phyloP scores from a whole-genome alignment of 257 asterid genomes.

The Solanum habrochaites region DNA sequence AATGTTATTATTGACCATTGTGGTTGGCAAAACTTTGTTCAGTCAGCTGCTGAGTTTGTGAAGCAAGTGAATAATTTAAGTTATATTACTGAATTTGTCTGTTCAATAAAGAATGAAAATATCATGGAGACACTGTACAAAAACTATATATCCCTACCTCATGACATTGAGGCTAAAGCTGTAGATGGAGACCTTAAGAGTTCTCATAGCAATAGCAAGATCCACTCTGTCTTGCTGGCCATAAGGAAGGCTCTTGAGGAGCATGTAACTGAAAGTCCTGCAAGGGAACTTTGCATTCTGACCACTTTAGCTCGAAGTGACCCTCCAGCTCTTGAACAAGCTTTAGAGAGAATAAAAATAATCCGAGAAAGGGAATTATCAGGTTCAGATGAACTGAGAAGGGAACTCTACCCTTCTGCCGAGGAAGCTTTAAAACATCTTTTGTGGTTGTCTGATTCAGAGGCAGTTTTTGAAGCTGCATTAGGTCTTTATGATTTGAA shows the following conservation, averaged over 20 bases:
- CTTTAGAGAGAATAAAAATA: conserved; percentile 65
- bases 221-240: conserved; percentile 45
- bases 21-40: conserved; percentile 75
- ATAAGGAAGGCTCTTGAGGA: conserved; percentile 82
- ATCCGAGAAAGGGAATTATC: conserved; percentile 79
- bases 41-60: conserved; percentile 63
- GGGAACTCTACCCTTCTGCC: conserved; percentile 53
- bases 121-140: conserved; percentile 68
- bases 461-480: conserved; percentile 86
- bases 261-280: conserved; percentile 52
- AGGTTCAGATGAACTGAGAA: conserved; percentile 38
- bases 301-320: conserved; percentile 80
- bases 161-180: conserved; percentile 16
- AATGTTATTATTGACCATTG: conserved; percentile 78
- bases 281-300: conserved; percentile 88
- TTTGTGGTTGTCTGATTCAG: conserved; percentile 79
- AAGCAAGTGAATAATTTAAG: conserved; percentile 66
- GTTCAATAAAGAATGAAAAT: conserved; percentile 67
- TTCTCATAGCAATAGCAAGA: conserved; percentile 34
- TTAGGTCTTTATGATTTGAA: conserved; percentile 93
- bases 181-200: conserved; percentile 18
- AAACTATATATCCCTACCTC: conserved; percentile 29
- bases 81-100: conserved; percentile 79
- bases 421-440: conserved; percentile 96
- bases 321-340: conserved; percentile 88